Conservation (phyloP, 441 rosid species). For the Gossypium laxum region DNA sequence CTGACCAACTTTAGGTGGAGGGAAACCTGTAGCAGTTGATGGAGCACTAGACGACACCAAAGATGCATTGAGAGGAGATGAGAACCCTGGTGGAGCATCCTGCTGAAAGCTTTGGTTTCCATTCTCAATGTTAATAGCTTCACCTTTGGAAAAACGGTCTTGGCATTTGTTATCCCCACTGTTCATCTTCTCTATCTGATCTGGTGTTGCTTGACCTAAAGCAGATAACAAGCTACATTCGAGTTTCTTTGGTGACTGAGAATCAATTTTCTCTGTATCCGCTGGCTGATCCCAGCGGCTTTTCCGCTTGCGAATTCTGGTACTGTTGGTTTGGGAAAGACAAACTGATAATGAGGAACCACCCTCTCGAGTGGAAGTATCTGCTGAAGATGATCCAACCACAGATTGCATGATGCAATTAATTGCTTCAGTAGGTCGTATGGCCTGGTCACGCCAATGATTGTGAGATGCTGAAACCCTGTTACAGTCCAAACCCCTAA, state of each 20-base stretch:
- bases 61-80: conserved; percentile 34
- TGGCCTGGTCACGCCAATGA: conserved; percentile 40
- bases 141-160: conserved; percentile 20
- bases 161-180: conserved; percentile 22
- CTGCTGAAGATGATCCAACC: conserved; percentile 28
- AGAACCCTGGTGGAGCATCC: conserved; percentile 81
- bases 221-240: conserved; percentile 15
- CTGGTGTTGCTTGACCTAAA: conserved; percentile 11
- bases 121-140: conserved; percentile 19
- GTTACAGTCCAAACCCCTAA: conserved; percentile 32
- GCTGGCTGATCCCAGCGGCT: conserved; percentile 95
- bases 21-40: conserved; percentile 21
- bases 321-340: conserved; percentile 24
- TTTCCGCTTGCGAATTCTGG: conserved; percentile 68
- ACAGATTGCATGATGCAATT: conserved; percentile 28
- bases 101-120: conserved; percentile 32
- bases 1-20: conserved; percentile 17
- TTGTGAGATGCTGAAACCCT: conserved; percentile 38
- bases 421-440: conserved; percentile 43
- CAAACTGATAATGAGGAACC: conserved; percentile 29
- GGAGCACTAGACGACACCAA: conserved; percentile 26
- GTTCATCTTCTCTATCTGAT: conserved; percentile 18
- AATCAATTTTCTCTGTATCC: conserved; percentile 24
- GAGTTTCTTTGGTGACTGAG: conserved; percentile 16
- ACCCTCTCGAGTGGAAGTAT: conserved; percentile 29